A percentile compares a stretch with the other conserved stretches of the same genome.
phyloP scores from a whole-genome alignment of 225 moss, liverwort and hornwort species.

The Antitrichia curtipendula region DNA sequence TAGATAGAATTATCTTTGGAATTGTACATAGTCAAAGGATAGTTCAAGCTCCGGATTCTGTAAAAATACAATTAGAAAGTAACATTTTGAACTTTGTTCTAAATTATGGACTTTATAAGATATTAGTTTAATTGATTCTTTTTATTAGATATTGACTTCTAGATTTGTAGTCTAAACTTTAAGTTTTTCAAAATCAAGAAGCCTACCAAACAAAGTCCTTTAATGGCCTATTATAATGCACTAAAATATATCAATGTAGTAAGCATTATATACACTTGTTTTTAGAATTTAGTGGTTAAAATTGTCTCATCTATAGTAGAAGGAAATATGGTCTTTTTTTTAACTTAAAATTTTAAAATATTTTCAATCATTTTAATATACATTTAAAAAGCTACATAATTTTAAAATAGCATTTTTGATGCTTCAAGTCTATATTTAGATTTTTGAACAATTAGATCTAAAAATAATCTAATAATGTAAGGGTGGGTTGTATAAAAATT shows the following conservation, averaged over 20 bases:
- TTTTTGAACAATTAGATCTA: not conserved
- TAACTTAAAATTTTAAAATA: not conserved
- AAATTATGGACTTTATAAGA: too few species aligned
- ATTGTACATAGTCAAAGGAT: not conserved
- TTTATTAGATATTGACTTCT: not conserved
- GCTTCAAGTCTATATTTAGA: not conserved
- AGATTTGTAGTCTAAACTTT: not conserved
- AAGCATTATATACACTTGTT: not conserved
- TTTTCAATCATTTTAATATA: not conserved
- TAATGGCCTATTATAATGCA: not conserved
- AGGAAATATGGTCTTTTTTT: not conserved
- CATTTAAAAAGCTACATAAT: not conserved
- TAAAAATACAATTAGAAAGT: not conserved
- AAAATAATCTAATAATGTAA: not conserved
- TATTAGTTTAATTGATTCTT: not conserved
- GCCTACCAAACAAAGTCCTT: too few species aligned
- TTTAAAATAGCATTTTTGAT: accelerated
- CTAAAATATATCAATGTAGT: not conserved
- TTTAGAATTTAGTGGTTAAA: not conserved
- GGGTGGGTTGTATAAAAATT: not conserved
- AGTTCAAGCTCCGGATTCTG: too few species aligned
- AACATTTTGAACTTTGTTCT: not conserved
- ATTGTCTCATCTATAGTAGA: too few species aligned
- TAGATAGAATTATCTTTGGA: not conserved
- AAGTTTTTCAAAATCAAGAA: not conserved